Percentiles rank a stretch among this genome's conserved stretches.
Conservation (phyloP, 805 yeast species). For the Nakazawaea pomicola region DNA sequence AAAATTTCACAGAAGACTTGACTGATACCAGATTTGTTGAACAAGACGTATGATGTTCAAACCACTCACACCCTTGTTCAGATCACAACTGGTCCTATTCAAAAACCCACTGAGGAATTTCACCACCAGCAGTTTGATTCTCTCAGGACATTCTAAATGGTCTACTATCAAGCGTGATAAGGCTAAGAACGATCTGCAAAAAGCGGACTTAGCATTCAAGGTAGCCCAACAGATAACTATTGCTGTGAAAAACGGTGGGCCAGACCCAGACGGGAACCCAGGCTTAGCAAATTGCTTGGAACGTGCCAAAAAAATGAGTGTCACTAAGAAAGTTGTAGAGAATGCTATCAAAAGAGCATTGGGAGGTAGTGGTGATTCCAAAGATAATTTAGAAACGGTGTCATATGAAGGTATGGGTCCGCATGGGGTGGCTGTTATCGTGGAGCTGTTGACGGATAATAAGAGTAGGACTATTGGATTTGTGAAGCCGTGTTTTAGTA, state of each 20-base stretch:
- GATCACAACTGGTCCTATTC: neutral
- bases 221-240: slow-evolving; percentile 70
- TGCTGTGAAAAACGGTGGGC: slow-evolving; percentile 71
- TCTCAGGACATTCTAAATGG: slow-evolving; percentile 95
- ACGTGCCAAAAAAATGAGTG: slow-evolving; percentile 68
- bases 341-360: slow-evolving; percentile 82
- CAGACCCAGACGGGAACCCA: slow-evolving; percentile 55
- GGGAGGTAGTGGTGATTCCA: slow-evolving; percentile 52
- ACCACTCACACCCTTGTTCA: neutral
- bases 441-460: slow-evolving; percentile 87
- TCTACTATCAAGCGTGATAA: slow-evolving; percentile 90
- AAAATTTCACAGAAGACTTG: neutral
- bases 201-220: slow-evolving; percentile 62
- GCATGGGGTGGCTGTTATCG: slow-evolving; percentile 80
- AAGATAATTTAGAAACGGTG: slow-evolving; percentile 45
- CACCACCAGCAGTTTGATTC: slow-evolving; percentile 5
- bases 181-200: slow-evolving; percentile 84
- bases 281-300: slow-evolving; percentile 70
- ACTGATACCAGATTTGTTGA: too few relatives aligned
- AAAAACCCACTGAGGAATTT: too few relatives aligned
- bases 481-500: slow-evolving; percentile 70
- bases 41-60: too few relatives aligned
- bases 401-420: slow-evolving; percentile 90
- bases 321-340: slow-evolving; percentile 81
- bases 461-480: slow-evolving; percentile 74